These are phyloP conservation scores for Exophiala sp. DNA, from an alignment of 2,329 filamentous ascomycete species.

Conservation along the genomic window DNA sequence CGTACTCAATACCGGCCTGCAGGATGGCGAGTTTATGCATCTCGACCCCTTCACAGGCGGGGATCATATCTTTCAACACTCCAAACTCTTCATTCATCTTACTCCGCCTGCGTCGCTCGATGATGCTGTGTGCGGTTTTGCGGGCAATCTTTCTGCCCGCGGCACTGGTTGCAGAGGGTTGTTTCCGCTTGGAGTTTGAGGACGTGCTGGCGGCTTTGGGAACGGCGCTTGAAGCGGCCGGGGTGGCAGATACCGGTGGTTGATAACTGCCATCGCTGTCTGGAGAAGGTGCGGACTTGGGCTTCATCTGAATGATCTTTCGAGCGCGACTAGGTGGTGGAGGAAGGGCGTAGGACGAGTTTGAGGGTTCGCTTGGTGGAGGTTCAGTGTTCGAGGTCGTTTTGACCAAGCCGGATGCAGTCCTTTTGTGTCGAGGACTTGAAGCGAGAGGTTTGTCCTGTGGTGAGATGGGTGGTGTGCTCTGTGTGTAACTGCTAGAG, in stretches of 20 bases:
- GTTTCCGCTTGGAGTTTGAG: conserved; percentile 66
- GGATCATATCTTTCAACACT: conserved; percentile 90
- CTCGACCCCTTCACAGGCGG: conserved; percentile 85
- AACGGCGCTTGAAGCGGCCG: conserved; percentile 8
- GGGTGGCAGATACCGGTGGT: conserved; percentile 25
- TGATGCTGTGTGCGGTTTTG: conserved; percentile 94
- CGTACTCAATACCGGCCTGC: conserved; percentile 94
- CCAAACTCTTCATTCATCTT: conserved; percentile 99
- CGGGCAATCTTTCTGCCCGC: conserved; percentile 92
- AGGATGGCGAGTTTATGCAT: conserved; percentile 98
- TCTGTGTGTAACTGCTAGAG: conserved; percentile 42
- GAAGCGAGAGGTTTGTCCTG: conserved; percentile 30
- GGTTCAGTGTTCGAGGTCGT: conserved; percentile 21
- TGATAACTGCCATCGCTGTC: conserved; percentile 20
- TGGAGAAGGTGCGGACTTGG: conserved; percentile 42
- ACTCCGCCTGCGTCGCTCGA: conserved; percentile 80
- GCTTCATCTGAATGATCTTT: conserved; percentile 99
- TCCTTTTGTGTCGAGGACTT: conserved; percentile 25
- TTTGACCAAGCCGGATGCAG: conserved; percentile 24
- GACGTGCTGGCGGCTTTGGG: conserved; percentile 29
- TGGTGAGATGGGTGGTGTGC: conserved; percentile 27
- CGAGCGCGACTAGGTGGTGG: conserved; percentile 87
- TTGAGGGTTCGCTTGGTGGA: conserved; percentile 38
- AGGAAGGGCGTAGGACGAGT: conserved; percentile 73
- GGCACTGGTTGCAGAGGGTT: conserved; percentile 69